Base-by-base conservation (phyloP, 106 monocot genomes). In the Dendrobium chrysotoxum region DNA sequence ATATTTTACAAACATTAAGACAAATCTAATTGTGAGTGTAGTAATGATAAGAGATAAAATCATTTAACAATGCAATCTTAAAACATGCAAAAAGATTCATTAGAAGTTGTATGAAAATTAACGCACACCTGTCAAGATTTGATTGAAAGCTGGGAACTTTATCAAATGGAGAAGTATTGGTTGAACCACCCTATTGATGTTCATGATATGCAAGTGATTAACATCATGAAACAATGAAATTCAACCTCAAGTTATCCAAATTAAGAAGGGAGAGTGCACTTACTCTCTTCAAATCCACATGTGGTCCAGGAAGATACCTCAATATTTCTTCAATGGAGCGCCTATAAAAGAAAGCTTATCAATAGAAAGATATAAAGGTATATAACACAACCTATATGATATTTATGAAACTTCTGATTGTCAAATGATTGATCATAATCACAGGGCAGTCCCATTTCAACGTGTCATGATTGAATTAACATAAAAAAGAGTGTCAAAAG, bases 281-380 rank as follows among this genome's bases (percentile, higher is more conserved):
- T 53, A 99, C 98, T 86, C 98, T 91, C 81, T 99, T 99, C 44
- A 91, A 76, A 85, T 98, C 95, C 68, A 91, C 79, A 76, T 98
- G 92, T 11, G 95, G 94, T 68, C 95, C 98, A 78, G 98, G 98
- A 83, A 99, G 84, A 28, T 95, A 81, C 80, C 87, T 99, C 58
- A 99, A 53, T 42, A 90, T 80, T 89, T 99, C 98, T 85, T 99
- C 98, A 83, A 95, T 90, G n/a, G 98, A 85, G 35, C 95, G 91
- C 98, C 98, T 99, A 85, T 74, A 84, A 82, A 77, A 57, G 31
- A 38, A 31, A 28, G 30, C 28, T 77, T 28, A 53, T 77, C 77
- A 77, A 77, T 50, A 47, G 42, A 50, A 53, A 70, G 15, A 15
- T 70, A 35, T 31, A 70, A 28, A 67, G 26, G 28, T 67, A 55